Base-by-base conservation (phyloP, 2,329 filamentous ascomycete genomes). In the Furcasterigmium furcatum region DNA sequence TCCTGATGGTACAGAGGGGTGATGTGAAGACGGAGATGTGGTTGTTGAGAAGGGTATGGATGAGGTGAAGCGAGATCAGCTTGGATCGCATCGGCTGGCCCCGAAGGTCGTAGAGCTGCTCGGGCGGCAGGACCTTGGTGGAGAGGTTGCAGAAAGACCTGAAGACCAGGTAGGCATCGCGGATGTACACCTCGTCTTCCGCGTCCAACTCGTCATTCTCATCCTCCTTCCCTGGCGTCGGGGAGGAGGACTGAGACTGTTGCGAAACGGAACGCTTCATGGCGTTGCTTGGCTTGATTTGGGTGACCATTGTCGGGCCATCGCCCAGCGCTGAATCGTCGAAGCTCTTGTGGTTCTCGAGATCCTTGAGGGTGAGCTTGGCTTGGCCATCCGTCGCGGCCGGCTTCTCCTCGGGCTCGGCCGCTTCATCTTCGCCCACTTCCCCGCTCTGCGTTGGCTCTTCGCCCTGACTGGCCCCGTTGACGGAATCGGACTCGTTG, bases 41-140 rank as follows among this genome's bases (percentile, higher is more conserved):
- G 68, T 96, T 97, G 73, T 95, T 95, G 39, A 99, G 80, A 46
- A 96, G 83, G 34, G 90, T 95, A 61, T 96, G 91, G 52, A 99
- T 94, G 50, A 97, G 85, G 64, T 99, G 91, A 46, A 99, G 79
- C 14, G 94, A 96, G 51, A 99, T 82, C 43, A 99, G 77, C 67
- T 99, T 99, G 3, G 92, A 96, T 49, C 94, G 85, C 92, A 99
- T 99, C 30, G 92, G 89, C 60, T 96, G 91, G 16, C 91, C 92
- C 46, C 90, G 91, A 43, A 96, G 72, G 59, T 99, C 94, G 58
- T 92, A 91, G 18, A 96, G 83, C 64, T 97, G 91, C 51, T 99
- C 94, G 3, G 91, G 84, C 9, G 88, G 83, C 21, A 99, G 74
- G 34, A 91, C 74, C 64, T 99, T 99, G 51, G 92, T 96, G 48